A percentile compares a stretch with the other conserved stretches of the same genome.
phyloP scores from a whole-genome alignment of 495 filamentous ascomycete species.

The Amphirosellinia nigrospora region DNA sequence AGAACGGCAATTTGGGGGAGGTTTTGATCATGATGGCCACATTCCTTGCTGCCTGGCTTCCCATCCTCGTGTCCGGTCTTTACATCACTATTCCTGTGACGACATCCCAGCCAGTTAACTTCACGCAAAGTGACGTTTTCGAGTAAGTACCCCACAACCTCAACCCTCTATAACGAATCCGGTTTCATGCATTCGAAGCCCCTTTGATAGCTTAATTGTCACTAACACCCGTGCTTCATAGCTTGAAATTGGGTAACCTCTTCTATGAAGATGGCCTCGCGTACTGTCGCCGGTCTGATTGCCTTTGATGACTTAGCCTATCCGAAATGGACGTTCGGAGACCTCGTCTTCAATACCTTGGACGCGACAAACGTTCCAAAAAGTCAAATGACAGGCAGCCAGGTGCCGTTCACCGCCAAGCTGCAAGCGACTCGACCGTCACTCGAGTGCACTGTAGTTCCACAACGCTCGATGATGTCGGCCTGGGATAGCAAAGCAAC shows the following conservation, averaged over 20 bases:
- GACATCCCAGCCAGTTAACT: background rate
- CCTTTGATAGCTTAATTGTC: background rate
- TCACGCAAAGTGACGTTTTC: constrained; percentile 16
- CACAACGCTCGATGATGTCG: background rate
- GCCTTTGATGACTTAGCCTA: constrained; percentile 20
- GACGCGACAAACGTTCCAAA: background rate
- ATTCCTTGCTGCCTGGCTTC: constrained; percentile 23
- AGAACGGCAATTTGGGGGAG: constrained; percentile 18
- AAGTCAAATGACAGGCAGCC: background rate
- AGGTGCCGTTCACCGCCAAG: constrained; percentile 2
- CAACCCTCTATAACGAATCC: background rate
- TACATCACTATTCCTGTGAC: constrained; percentile 12
- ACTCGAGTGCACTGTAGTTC: constrained; percentile 4
- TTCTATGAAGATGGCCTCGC: constrained; percentile 24
- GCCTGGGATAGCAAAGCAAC: background rate
- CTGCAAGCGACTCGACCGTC: constrained; percentile 14
- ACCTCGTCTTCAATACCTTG: constrained; percentile 24
- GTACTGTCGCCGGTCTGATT: constrained; percentile 23
- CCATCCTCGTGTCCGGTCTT: constrained; percentile 28
- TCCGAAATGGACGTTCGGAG: constrained; percentile 22
- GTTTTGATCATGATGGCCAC: constrained; percentile 15
- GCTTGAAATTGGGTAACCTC: constrained; percentile 22
- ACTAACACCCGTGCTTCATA: background rate
- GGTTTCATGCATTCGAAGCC: background rate
- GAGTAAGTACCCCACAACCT: background rate